Conservation (phyloP, 176 grass and related monocot species). For the Leersia perrieri region DNA sequence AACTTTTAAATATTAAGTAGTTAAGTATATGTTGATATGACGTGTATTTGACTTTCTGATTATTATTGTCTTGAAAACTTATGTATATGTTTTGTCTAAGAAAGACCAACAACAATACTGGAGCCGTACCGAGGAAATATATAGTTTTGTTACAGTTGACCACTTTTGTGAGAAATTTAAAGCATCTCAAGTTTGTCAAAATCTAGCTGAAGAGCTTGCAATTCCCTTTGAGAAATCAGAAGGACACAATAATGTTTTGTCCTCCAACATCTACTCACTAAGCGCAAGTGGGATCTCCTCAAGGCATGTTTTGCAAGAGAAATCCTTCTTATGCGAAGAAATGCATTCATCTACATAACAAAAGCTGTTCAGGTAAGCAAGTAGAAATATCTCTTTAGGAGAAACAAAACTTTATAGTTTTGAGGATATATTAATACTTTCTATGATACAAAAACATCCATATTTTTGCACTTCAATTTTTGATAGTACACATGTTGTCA, state of each 20-base stretch:
- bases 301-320: conserved; percentile 70
- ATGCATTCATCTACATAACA: conserved; percentile 64
- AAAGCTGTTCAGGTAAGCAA: conserved; percentile 43
- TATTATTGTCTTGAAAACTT: not conserved
- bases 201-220: conserved; percentile 39
- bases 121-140: conserved; percentile 36
- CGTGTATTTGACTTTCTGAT: not conserved
- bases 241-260: conserved; percentile 48
- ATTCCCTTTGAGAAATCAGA: conserved; percentile 44
- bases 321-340: conserved; percentile 71
- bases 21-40: not conserved
- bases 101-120: conserved; percentile 85
- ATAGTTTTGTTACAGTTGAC: conserved; percentile 58
- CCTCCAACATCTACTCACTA: conserved; percentile 59
- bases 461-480: not conserved
- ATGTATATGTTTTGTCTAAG: conserved; percentile 56
- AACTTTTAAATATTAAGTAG: not conserved
- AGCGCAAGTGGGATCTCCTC: conserved; percentile 64
- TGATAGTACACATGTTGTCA: not conserved
- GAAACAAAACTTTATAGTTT: not conserved
- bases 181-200: conserved; percentile 46
- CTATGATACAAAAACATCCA: not conserved
- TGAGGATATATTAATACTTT: not conserved
- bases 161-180: conserved; percentile 56
- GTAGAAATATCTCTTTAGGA: not conserved